Evolutionary conservation across 208 protist genomes (phyloP).

Genomic region (Phytomonas serpens): DNA sequence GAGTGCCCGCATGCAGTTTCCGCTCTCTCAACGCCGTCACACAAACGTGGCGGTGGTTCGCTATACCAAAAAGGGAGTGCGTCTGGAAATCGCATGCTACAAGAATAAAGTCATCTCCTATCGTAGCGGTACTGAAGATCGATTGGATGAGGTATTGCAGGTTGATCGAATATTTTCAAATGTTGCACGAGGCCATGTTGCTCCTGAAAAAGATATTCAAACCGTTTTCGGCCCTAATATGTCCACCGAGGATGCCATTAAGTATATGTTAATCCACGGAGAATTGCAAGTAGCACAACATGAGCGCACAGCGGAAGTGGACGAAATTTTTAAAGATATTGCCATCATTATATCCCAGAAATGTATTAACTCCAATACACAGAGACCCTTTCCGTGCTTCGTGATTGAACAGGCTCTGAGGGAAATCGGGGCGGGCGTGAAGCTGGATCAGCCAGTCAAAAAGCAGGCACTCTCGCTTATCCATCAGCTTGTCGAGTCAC

Average conservation of each 20-base stretch:
- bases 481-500: constrained; percentile 70
- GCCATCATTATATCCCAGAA: constrained; percentile 94
- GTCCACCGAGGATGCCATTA: constrained; percentile 64
- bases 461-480: constrained; percentile 93
- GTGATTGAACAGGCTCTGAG: constrained; percentile 94
- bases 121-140: constrained; percentile 68
- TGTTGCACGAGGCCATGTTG: constrained; percentile 67
- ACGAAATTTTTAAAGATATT: constrained; percentile 95
- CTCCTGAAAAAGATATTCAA: constrained; percentile 76
- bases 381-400: constrained; percentile 74
- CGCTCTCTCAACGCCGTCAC: constrained; percentile 84
- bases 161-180: constrained; percentile 88
- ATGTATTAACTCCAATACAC: constrained; percentile 91
- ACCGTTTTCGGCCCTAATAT: constrained; percentile 49
- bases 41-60: constrained; percentile 86
- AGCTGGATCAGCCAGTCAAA: constrained; percentile 88
- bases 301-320: constrained; percentile 91
- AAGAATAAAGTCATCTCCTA: constrained; percentile 92
- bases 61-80: constrained; percentile 71
- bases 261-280: constrained; percentile 93
- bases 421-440: constrained; percentile 90
- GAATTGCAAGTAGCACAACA: constrained; percentile 96
- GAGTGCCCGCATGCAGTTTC: constrained; percentile 82
- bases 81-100: constrained; percentile 88
- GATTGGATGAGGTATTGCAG: constrained; percentile 88